A percentile compares a stretch with the other conserved stretches of the same genome.
Evolutionary conservation across 1,139 yeast genomes (phyloP).

Genomic region (Saccharomyces hybrid): DNA sequence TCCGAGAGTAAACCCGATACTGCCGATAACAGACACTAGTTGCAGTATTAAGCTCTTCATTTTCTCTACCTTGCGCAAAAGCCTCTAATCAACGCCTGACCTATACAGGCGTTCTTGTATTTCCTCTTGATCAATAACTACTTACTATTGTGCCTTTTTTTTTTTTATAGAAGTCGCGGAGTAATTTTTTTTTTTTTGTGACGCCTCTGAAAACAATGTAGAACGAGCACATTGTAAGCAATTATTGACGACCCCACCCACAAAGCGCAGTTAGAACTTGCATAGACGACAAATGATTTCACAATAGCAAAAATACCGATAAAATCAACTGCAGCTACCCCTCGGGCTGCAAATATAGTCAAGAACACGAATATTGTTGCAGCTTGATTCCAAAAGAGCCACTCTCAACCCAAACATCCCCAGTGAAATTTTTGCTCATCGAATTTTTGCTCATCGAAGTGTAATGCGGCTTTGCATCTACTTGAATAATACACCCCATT

Average conservation of each 20-base stretch:
- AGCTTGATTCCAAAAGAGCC: background rate
- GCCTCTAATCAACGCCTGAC: background rate
- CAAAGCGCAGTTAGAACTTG: background rate
- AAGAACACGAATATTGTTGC: background rate
- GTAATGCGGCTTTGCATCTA: background rate
- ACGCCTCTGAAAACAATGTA: background rate
- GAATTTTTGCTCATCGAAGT: background rate
- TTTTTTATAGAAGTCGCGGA: background rate
- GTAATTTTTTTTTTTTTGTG: background rate
- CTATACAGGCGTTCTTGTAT: background rate
- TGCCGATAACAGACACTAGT: background rate
- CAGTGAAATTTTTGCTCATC: background rate
- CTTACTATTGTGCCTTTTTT: background rate
- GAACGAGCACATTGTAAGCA: background rate
- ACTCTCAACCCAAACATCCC: conserved; percentile 1
- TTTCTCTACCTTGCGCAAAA: background rate
- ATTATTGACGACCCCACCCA: background rate
- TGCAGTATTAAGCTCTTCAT: background rate
- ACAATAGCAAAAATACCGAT: background rate
- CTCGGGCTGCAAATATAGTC: background rate
- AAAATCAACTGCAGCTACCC: background rate
- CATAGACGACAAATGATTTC: background rate
- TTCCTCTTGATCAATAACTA: background rate
- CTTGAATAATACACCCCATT: background rate
- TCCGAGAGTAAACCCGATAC: background rate